These are phyloP conservation scores for Bipolaris bicolor DNA, from an alignment of 2,329 filamentous ascomycete species.

Conservation along the genomic window DNA sequence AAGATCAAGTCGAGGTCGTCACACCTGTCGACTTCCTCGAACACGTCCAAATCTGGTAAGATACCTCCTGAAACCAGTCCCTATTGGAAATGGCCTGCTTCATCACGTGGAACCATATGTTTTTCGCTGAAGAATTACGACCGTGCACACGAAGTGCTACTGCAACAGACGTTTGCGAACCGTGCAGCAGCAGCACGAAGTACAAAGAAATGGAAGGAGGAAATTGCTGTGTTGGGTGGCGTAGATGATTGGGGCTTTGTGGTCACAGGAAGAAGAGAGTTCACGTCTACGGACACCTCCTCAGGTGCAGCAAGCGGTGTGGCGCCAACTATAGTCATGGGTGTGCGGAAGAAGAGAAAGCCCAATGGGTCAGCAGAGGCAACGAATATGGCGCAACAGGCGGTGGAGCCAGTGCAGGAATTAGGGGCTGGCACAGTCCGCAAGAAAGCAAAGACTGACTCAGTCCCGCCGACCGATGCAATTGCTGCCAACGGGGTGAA, in stretches of 20 bases:
- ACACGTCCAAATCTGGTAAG: conserved; percentile 49
- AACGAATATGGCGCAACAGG: conserved; percentile 5
- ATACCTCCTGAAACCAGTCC: conserved; percentile 59
- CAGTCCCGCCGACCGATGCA: conserved; percentile 11
- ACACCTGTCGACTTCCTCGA: conserved; percentile 53
- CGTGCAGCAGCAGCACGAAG: conserved; percentile 67
- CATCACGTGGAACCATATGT: conserved; percentile 67
- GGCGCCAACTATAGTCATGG: conserved; percentile 33
- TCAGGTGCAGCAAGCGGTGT: conserved; percentile 7
- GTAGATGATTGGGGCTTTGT: conserved; percentile 37
- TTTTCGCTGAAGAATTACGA: conserved; percentile 70
- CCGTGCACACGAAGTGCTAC: conserved; percentile 70
- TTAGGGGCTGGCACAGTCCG: conserved; percentile 35
- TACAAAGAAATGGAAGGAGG: conserved; percentile 72
- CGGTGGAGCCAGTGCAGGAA: conserved; percentile 17
- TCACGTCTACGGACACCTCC: not conserved
- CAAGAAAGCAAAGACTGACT: conserved; percentile 43
- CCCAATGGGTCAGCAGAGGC: conserved; percentile 23
- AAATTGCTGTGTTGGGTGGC: conserved; percentile 60
- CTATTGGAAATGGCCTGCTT: conserved; percentile 70
- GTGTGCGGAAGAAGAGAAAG: conserved; percentile 47
- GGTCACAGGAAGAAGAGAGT: conserved; percentile 36
- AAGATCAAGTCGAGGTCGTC: conserved; percentile 63
- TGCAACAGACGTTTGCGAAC: conserved; percentile 75
- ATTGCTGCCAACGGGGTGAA: conserved; percentile 32